A percentile compares a stretch with the other conserved stretches of the same genome.
phyloP scores from a whole-genome alignment of 441 rosid genomes.

The Pelargonium exstipulatum region DNA sequence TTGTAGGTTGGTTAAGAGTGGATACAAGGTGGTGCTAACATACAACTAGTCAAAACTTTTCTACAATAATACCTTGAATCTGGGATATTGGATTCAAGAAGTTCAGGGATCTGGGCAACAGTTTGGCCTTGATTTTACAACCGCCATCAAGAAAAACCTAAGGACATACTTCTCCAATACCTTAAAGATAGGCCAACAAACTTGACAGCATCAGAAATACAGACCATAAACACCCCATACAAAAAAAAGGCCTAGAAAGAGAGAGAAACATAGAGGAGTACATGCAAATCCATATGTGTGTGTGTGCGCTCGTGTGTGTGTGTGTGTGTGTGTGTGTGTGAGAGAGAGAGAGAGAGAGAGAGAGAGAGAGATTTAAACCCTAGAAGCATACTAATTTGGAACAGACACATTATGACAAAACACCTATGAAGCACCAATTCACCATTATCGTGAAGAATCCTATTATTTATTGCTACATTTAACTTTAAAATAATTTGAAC shows the following conservation, averaged over 20 bases:
- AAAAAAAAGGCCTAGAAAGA: not conserved
- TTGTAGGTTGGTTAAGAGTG: not conserved
- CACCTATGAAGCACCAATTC: not conserved
- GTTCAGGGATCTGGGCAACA: not conserved
- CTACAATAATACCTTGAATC: not conserved
- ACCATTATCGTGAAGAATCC: too few relatives aligned
- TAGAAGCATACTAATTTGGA: not conserved
- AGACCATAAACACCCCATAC: not conserved
- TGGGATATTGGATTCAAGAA: not conserved
- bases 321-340: not conserved
- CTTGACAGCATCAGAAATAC: not conserved
- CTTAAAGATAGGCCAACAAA: not conserved
- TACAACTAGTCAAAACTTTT: not conserved
- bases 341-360: too few relatives aligned
- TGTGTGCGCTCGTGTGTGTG: not conserved
- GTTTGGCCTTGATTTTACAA: slow-evolving; percentile 1
- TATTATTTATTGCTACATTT: too few relatives aligned
- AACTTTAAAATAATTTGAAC: too few relatives aligned
- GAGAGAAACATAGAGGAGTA: too few relatives aligned
- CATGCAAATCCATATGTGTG: too few relatives aligned
- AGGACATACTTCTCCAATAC: not conserved
- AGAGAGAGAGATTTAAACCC: not conserved
- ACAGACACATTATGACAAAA: not conserved
- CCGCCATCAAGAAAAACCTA: not conserved
- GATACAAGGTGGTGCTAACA: not conserved